Evolutionary conservation across 345 rosid species (phyloP).

Genomic region (Eucalyptus pauciflora): DNA sequence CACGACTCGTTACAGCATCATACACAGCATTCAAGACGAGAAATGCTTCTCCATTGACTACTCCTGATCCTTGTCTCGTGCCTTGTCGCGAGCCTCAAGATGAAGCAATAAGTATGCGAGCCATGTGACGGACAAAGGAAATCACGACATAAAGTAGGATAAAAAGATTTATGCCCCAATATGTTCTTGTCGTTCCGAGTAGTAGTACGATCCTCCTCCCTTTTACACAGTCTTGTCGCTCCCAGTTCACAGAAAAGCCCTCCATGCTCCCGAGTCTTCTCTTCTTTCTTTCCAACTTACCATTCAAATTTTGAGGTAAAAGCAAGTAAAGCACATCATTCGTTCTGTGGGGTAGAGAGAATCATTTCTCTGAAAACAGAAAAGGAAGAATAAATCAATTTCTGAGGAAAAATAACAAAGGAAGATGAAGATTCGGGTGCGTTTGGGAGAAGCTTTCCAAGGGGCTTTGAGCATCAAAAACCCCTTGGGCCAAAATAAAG

Average conservation of each 20-base stretch:
- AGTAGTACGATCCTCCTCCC: neutral
- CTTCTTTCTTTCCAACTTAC: neutral
- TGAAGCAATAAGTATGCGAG: neutral
- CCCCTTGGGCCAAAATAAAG: too few species aligned
- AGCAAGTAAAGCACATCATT: neutral
- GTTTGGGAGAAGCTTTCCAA: too few species aligned
- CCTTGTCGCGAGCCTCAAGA: neutral
- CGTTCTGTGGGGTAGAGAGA: neutral
- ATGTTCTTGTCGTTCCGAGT: neutral
- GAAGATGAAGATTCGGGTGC: neutral
- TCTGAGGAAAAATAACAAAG: neutral
- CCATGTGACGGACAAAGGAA: neutral
- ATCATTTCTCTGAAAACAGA: neutral
- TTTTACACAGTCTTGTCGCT: neutral
- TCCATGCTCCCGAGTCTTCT: neutral
- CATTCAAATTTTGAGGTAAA: neutral
- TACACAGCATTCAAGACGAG: neutral
- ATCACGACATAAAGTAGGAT: neutral
- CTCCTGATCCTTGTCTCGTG: neutral
- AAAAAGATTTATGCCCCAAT: neutral
- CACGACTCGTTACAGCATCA: neutral
- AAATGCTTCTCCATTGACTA: neutral
- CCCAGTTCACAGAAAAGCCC: neutral
- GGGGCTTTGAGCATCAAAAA: too few species aligned
- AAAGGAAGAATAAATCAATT: neutral